Evolutionary conservation across 1,284 basidiomycete genomes (phyloP).

Genomic region (Singerocomus inundabilis): DNA sequence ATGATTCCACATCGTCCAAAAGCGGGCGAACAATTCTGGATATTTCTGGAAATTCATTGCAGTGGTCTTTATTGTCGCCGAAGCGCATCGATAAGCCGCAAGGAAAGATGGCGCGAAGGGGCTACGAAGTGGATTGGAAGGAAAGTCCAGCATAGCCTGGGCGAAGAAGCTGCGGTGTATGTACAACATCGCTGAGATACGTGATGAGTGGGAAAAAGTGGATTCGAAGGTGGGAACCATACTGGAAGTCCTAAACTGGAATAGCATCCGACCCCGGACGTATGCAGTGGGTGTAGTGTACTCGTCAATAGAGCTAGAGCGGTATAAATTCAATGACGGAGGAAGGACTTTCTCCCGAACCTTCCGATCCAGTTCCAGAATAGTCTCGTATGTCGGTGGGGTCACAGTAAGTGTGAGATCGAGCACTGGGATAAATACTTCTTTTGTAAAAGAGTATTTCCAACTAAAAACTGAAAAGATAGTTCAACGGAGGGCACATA

Average conservation of each 20-base stretch:
- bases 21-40: slow-evolving; percentile 51
- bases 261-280: slow-evolving; percentile 47
- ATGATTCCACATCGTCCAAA: slow-evolving; percentile 57
- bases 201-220: slow-evolving; percentile 10
- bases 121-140: slow-evolving; percentile 57
- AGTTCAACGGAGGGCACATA: slow-evolving; percentile 12
- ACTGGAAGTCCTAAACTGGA: slow-evolving; percentile 51
- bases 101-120: slow-evolving; percentile 64
- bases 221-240: slow-evolving; percentile 19
- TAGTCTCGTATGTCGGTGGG: slow-evolving; percentile 50
- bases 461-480: slow-evolving; percentile 30
- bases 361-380: slow-evolving; percentile 57
- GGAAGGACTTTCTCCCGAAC: slow-evolving; percentile 54
- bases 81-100: slow-evolving; percentile 60
- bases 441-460: slow-evolving; percentile 39
- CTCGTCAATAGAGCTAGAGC: slow-evolving; percentile 44
- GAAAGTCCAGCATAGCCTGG: slow-evolving; percentile 59
- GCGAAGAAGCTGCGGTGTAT: slow-evolving; percentile 63
- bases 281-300: slow-evolving; percentile 50
- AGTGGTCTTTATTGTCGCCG: slow-evolving; percentile 52
- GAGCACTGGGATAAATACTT: slow-evolving; percentile 48
- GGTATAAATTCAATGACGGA: slow-evolving; percentile 49
- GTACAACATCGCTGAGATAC: slow-evolving; percentile 46
- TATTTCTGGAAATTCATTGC: slow-evolving; percentile 51
- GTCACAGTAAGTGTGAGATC: slow-evolving; percentile 51